Base-by-base conservation (phyloP, 331 rosid species). In the Quercus lobata region DNA sequence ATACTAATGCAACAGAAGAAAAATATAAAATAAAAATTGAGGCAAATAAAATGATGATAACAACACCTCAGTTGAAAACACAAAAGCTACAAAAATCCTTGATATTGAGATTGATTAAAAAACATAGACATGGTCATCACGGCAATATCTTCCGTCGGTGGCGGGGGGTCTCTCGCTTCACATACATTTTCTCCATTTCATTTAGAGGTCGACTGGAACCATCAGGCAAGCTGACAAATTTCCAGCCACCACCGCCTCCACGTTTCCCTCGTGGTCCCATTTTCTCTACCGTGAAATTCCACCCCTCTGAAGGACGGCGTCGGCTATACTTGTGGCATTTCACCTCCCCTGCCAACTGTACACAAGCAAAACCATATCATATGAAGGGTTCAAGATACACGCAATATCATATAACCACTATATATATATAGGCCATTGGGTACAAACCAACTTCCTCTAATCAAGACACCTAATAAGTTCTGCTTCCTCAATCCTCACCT, bases 171-270 rank as follows among this genome's bases (percentile, higher is more conserved):
- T 95, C 97, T 82, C 97, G 86, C 84, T 52, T 90, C 70, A 86
- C 96, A 35, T 91, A 95, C 98, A 95, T 89, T 77, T 90, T 93
- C 89, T 96, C 98, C 86, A 79, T 88, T 83, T 93, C 98, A 70
- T 93, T 90, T 74, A 93, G 85, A 4, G 97, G 93, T 77, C 99
- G 84, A 62, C 89, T 93, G n/a, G 98, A 95, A 76, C 99, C 99
- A 89, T 95, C 92, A 0, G 98, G 91, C 81, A 86, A 73, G 91
- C 97, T 91, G 10, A 89, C 96, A 79, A 95, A 95, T 87, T 89
- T 95, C 99, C 97, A 90, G 60, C 98, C 98, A 0, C 98, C 98
- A 5, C 91, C 97, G 69, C 83, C 87, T 41, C 98, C 97, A 78
- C 91, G 94, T 83, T 90, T 92, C 76, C 97, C 98, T 17, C 73